A percentile compares a stretch with the other conserved stretches of the same genome.
phyloP scores from a whole-genome alignment of 78 protist species.

The Pigoraptor vietnamica region DNA sequence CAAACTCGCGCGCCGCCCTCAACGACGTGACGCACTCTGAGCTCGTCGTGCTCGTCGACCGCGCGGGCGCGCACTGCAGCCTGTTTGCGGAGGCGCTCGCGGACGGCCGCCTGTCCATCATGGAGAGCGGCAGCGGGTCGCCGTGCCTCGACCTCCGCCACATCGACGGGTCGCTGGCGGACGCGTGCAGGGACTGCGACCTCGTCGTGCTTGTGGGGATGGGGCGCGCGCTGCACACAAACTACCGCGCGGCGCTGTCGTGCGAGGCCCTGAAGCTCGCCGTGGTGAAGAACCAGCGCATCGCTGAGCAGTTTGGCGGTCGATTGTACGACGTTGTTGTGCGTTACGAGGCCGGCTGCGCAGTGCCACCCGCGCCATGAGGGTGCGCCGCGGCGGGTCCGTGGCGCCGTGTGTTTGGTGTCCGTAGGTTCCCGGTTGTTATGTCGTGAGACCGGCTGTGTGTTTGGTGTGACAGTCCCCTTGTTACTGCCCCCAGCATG shows the following conservation, averaged over 20 bases:
- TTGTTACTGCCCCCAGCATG: no score
- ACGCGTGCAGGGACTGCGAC: background rate
- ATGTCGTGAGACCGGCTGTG: no score
- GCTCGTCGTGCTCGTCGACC: background rate
- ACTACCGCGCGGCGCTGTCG: background rate
- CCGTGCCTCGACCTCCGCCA: slow-evolving; percentile 13
- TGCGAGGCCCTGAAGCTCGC: slow-evolving; percentile 27
- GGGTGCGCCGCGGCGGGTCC: no score
- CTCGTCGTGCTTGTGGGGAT: slow-evolving; percentile 31
- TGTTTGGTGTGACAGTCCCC: no score
- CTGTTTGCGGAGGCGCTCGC: background rate
- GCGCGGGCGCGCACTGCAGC: background rate
- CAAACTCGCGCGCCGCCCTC: slow-evolving; percentile 5
- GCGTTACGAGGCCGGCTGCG: background rate
- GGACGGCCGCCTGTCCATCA: background rate
- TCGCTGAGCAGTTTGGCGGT: background rate
- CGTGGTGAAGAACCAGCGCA: background rate
- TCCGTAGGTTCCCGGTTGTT: no score
- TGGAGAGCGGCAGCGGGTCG: background rate
- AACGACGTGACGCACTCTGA: slow-evolving; percentile 15
- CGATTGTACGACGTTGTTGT: background rate
- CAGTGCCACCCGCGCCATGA: no score
- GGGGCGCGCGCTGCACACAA: slow-evolving; percentile 31
- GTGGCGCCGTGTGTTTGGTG: no score
- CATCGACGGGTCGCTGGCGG: background rate